Evolutionary conservation across 1,139 yeast genomes (phyloP).

Genomic region (Meyerozyma smithsonii): DNA sequence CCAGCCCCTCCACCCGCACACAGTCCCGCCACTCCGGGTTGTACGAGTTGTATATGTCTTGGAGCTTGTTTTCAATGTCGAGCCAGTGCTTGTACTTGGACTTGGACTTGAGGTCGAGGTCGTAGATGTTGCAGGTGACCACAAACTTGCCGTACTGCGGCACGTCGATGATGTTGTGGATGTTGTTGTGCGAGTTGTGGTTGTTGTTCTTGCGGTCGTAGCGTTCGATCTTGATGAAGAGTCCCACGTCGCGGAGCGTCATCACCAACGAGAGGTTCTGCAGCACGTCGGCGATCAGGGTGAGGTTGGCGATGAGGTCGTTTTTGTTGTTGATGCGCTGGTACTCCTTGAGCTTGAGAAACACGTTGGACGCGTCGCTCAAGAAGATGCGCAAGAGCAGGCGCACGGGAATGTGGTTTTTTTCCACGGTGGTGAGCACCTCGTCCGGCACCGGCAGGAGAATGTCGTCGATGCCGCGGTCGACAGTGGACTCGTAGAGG

Average conservation of each 20-base stretch:
- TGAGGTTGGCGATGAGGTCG: constrained; percentile 32
- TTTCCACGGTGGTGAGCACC: constrained; percentile 15
- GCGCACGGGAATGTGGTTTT: constrained; percentile 25
- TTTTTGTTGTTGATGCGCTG: constrained; percentile 33
- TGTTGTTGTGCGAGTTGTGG: constrained; percentile 33
- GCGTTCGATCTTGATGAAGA: constrained; percentile 41
- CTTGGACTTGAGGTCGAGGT: constrained; percentile 40
- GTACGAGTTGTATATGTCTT: constrained; percentile 30
- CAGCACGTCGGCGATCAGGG: constrained; percentile 38
- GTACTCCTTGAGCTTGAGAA: constrained; percentile 32
- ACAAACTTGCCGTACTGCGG: constrained; percentile 25
- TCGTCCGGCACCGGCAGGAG: constrained; percentile 24
- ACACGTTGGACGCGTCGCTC: constrained; percentile 29
- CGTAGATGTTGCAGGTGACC: constrained; percentile 38
- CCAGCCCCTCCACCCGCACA: constrained; percentile 9
- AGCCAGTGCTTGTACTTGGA: constrained; percentile 41
- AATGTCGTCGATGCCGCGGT: constrained; percentile 32
- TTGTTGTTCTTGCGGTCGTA: constrained; percentile 24
- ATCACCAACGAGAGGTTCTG: constrained; percentile 42
- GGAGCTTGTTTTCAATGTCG: constrained; percentile 31
- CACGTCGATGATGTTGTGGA: constrained; percentile 26
- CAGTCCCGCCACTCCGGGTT: constrained; percentile 38
- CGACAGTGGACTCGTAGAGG: constrained; percentile 28
- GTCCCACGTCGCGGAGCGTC: constrained; percentile 55
- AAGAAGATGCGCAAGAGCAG: constrained; percentile 26